A percentile compares a stretch with the other conserved stretches of the same genome.
Evolutionary conservation across 768 basidiomycete genomes (phyloP).

Genomic region (Hirschioporus abietinus): DNA sequence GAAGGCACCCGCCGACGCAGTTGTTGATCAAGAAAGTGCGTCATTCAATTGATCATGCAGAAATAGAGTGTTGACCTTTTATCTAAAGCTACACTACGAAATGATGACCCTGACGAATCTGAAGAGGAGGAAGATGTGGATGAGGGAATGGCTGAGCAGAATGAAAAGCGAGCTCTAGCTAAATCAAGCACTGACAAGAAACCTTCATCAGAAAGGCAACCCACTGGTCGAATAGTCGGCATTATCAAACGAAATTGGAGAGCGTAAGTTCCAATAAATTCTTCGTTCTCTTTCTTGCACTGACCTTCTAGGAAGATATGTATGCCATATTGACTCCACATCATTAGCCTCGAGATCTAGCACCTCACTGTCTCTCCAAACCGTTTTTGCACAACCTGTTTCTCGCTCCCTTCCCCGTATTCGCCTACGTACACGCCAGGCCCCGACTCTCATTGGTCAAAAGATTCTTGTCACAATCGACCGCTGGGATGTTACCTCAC

Average conservation of each 20-base stretch:
- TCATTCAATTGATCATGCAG: slow-evolving; percentile 3
- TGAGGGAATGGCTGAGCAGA: slow-evolving; percentile 33
- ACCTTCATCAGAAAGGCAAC: slow-evolving; percentile 59
- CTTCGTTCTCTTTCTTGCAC: slow-evolving; percentile 6
- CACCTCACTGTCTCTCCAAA: slow-evolving; percentile 81
- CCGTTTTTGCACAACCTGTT: slow-evolving; percentile 91
- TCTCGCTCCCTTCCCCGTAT: slow-evolving; percentile 91
- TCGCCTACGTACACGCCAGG: slow-evolving; percentile 91
- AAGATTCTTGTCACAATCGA: slow-evolving; percentile 97
- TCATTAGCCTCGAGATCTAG: slow-evolving; percentile 75
- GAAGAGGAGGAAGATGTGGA: slow-evolving; percentile 49
- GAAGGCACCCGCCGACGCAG: slow-evolving; percentile 89
- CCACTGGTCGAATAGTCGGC: slow-evolving; percentile 89
- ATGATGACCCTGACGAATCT: slow-evolving; percentile 82
- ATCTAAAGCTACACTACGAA: slow-evolving; percentile 63
- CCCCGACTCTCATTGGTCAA: slow-evolving; percentile 79
- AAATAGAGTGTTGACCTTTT: background rate
- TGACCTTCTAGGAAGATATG: slow-evolving; percentile 49
- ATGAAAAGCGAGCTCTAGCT: slow-evolving; percentile 31
- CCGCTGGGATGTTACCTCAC: slow-evolving; percentile 78
- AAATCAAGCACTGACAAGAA: slow-evolving; percentile 33
- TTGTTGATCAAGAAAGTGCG: slow-evolving; percentile 88
- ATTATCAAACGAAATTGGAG: slow-evolving; percentile 95
- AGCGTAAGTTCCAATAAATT: slow-evolving; percentile 48
- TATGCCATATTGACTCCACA: slow-evolving; percentile 90